phyloP scores from a whole-genome alignment of 306 rosid genomes.

The Luffa aegyptiaca region DNA sequence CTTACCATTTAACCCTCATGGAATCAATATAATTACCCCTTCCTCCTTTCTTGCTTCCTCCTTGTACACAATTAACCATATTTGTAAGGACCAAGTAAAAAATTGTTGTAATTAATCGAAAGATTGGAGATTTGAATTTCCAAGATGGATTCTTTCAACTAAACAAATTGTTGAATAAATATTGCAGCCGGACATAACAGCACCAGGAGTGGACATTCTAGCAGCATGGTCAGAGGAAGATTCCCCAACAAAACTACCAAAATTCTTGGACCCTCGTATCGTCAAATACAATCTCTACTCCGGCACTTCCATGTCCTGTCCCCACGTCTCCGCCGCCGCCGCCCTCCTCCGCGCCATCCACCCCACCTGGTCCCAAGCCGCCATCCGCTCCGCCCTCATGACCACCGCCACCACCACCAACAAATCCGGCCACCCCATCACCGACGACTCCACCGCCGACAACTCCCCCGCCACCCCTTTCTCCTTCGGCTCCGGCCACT shows the following conservation, averaged over 20 bases:
- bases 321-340: constrained; percentile 72
- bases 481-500: constrained; percentile 74
- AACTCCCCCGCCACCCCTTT: constrained; percentile 58
- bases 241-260: constrained; percentile 54
- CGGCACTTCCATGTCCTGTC: constrained; percentile 96
- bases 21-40: no score
- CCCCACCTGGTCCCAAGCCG: constrained; percentile 83
- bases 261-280: constrained; percentile 38
- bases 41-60: no score
- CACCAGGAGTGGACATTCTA: constrained; percentile 82
- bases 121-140: no score
- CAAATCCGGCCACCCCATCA: constrained; percentile 47
- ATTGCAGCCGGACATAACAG: constrained; percentile 88
- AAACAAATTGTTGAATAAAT: no score
- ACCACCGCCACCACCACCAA: constrained; percentile 61
- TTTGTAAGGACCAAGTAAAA: no score
- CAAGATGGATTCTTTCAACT: no score
- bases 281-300: constrained; percentile 57
- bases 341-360: constrained; percentile 73
- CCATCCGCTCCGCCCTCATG: constrained; percentile 81
- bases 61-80: no score
- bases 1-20: no score
- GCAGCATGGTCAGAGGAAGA: constrained; percentile 82
- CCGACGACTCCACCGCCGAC: constrained; percentile 40
- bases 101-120: no score